These are phyloP conservation scores for Leccinum variicolor DNA, from an alignment of 768 basidiomycete species.

Conservation along the genomic window DNA sequence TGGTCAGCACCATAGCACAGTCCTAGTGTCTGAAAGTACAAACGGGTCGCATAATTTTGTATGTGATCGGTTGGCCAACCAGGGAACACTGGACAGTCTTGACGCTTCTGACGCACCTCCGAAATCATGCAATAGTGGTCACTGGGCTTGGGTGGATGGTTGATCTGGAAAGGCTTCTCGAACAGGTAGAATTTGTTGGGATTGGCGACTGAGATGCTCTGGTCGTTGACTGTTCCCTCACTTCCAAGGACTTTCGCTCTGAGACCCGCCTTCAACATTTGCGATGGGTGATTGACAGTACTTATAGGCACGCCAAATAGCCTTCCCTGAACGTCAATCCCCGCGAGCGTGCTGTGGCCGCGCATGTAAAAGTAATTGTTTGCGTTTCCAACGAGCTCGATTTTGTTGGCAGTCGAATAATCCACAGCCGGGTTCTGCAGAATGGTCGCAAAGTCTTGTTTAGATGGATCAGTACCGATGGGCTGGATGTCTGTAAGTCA, in stretches of 20 bases:
- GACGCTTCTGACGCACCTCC: constrained; percentile 11
- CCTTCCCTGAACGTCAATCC: constrained; percentile 9
- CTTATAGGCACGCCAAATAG: neutral
- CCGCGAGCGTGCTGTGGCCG: constrained; percentile 7
- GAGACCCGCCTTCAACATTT: neutral
- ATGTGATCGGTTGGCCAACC: constrained; percentile 5
- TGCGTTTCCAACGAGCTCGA: constrained; percentile 2
- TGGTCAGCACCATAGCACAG: neutral
- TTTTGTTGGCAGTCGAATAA: neutral
- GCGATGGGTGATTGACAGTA: neutral
- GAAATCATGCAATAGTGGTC: constrained; percentile 4
- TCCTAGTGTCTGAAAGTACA: neutral
- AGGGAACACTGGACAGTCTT: neutral
- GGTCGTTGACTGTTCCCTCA: neutral
- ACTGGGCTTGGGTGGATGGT: neutral
- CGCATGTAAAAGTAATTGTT: constrained; percentile 10
- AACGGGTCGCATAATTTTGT: neutral
- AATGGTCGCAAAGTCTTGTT: neutral
- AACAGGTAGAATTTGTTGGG: constrained; percentile 5
- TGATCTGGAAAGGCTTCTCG: constrained; percentile 1
- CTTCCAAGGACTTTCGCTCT: neutral
- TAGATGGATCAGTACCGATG: constrained; percentile 1
- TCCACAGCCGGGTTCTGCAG: neutral
- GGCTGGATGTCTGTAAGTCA: constrained; percentile 3
- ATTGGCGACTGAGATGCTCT: constrained; percentile 1